phyloP scores from a whole-genome alignment of 495 filamentous ascomycete species.

The Penicillium arizonense region DNA sequence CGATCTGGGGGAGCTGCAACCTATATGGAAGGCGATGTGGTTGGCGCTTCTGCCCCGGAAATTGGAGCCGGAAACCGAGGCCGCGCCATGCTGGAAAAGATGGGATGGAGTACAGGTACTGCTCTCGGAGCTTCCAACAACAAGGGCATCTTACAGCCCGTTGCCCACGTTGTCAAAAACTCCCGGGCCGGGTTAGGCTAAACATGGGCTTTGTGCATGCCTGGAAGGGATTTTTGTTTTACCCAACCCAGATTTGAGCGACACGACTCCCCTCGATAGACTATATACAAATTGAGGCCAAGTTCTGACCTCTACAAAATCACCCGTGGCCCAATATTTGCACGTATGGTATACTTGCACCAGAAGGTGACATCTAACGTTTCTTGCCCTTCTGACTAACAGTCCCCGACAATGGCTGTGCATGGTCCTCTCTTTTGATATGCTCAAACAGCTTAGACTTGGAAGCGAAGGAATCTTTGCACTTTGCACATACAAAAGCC shows the following conservation, averaged over 20 bases:
- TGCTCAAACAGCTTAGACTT: slow-evolving; percentile 73
- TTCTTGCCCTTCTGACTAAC: slow-evolving; percentile 33
- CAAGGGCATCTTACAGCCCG: slow-evolving; percentile 83
- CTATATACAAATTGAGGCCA: background rate
- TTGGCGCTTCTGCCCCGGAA: slow-evolving; percentile 81
- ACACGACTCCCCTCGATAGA: background rate
- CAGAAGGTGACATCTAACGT: background rate
- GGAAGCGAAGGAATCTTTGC: slow-evolving; percentile 60
- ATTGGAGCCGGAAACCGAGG: slow-evolving; percentile 82
- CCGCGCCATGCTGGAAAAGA: slow-evolving; percentile 88
- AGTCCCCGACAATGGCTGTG: slow-evolving; percentile 40
- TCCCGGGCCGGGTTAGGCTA: slow-evolving; percentile 81
- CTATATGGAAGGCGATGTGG: slow-evolving; percentile 84
- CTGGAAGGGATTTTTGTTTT: too few relatives aligned
- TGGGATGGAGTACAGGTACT: slow-evolving; percentile 92
- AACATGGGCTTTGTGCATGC: slow-evolving; percentile 9
- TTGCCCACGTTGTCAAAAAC: slow-evolving; percentile 85
- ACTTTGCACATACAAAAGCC: slow-evolving; percentile 57
- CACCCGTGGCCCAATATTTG: too few relatives aligned
- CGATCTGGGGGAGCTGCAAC: slow-evolving; percentile 45
- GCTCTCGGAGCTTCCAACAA: slow-evolving; percentile 80
- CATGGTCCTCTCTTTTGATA: slow-evolving; percentile 62
- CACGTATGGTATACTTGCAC: too few relatives aligned
- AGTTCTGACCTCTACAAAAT: too few relatives aligned
- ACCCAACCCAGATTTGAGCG: too few relatives aligned